These are phyloP conservation scores for Taxillus chinensis DNA, from an alignment of 164 flowering plant species.

Conservation along the genomic window DNA sequence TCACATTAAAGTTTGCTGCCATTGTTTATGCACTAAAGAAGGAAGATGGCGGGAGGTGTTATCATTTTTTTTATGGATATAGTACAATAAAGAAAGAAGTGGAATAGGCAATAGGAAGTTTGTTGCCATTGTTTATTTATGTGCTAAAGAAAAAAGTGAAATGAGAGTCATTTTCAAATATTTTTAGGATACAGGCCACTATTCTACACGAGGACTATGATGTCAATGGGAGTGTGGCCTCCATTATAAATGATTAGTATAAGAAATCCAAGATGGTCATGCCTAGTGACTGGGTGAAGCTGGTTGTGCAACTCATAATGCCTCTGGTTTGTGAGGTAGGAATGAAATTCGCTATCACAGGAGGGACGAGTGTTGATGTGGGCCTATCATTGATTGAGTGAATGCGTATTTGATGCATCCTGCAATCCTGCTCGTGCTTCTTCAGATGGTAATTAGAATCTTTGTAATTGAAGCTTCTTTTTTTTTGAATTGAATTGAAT, in stretches of 20 bases:
- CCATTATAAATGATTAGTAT: conserved; percentile 52
- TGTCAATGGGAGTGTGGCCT: conserved; percentile 44
- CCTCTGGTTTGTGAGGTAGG: conserved; percentile 62
- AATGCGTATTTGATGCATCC: too few species aligned
- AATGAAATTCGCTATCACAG: conserved; percentile 63
- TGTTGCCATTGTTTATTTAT: too few species aligned
- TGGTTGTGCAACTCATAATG: conserved; percentile 51
- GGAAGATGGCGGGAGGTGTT: conserved; percentile 57
- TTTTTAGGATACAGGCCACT: conserved; percentile 57
- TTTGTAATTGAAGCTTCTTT: too few species aligned
- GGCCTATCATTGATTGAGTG: too few species aligned
- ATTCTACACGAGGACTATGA: conserved; percentile 67
- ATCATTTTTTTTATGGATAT: too few species aligned
- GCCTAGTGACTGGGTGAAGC: conserved; percentile 70
- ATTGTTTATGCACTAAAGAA: conserved; percentile 65
- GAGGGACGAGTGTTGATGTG: conserved; percentile 68
- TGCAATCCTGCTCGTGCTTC: conserved; percentile 2
- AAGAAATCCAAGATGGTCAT: conserved; percentile 78
- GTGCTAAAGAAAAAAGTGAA: too few species aligned
- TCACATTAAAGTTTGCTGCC: conserved; percentile 50
- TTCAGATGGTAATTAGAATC: background rate
- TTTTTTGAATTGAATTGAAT: too few species aligned
- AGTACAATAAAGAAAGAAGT: too few species aligned
- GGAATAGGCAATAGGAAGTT: too few species aligned
- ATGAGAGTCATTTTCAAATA: too few species aligned